A percentile compares a stretch with the other conserved stretches of the same genome.
phyloP scores from a whole-genome alignment of 176 grass and related monocot species.

The Rhynchospora pubera region DNA sequence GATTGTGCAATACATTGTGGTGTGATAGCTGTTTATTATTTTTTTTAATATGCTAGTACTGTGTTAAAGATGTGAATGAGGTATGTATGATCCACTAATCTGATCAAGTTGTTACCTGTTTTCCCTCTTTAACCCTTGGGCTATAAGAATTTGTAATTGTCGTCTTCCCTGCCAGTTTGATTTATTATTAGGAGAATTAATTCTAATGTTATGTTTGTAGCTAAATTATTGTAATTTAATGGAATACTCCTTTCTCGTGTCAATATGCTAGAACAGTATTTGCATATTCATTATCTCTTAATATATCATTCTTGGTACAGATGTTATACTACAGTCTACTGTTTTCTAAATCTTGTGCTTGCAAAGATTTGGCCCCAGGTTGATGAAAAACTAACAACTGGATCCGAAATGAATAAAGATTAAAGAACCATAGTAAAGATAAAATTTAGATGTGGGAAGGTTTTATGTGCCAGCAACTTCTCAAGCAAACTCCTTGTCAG shows the following conservation, averaged over 20 bases:
- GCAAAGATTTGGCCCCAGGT: not conserved
- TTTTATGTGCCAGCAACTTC: not conserved
- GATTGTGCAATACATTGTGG: not conserved
- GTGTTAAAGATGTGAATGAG: not conserved
- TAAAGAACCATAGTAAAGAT: not conserved
- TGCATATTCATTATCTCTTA: not conserved
- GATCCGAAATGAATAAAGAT: not conserved
- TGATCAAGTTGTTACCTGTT: not conserved
- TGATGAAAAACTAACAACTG: too few relatives aligned
- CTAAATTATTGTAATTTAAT: not conserved
- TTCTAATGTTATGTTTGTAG: not conserved
- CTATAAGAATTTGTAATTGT: not conserved
- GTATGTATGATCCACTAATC: conserved; percentile 11
- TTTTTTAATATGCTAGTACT: not conserved
- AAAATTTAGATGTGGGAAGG: not conserved
- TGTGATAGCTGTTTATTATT: not conserved
- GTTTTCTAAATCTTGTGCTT: not conserved
- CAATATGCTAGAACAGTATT: not conserved
- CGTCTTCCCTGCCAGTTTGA: not conserved
- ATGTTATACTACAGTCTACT: not conserved
- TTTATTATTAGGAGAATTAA: not conserved
- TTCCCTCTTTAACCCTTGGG: not conserved
- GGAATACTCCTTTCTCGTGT: not conserved
- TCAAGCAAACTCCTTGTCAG: not conserved
- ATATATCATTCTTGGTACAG: not conserved